Base-by-base conservation (phyloP, 1,284 basidiomycete genomes). In the Vanrija sp. region DNA sequence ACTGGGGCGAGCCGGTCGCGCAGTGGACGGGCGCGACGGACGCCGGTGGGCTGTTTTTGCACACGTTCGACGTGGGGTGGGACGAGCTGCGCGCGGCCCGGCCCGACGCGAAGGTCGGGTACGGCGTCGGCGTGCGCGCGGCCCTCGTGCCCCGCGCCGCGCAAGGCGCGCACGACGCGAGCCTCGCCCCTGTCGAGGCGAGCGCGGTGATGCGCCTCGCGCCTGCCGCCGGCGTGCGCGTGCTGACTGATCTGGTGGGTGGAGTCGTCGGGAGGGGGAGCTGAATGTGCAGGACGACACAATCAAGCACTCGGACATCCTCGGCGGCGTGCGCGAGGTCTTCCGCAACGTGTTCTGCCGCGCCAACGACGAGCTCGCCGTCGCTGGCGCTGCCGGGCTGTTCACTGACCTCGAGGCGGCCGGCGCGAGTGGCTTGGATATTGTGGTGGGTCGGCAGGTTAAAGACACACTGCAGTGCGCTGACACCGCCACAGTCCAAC, bases 311-410 rank as follows among this genome's bases (percentile, higher is more conserved):
- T 85, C 88, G 0, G 84, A 85, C 52, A 81, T 94, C n/a, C 67
- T 86, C 3, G 78, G 79, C 14, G 91, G 91, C 0, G 84, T 88
- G 0, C 80, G 89, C 34, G 80, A 84, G 3, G 84, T 88, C 3
- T 93, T 92, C 71, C 57, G 79, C 7, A 81, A 81, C 58, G 79
- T 80, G 39, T 82, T 82, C 51, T 79, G 79, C 45, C 69, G 78
- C 5, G 72, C 75, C n/a, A 64, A 91, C 39, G 79, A 82, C 50
- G 91, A 96, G 50, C 83, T 85, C 40, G 79, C 87, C 43, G 87
- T 96, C 38, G 86, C 85, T 3, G 92, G 88, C 2, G 93, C 96
- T 87, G 83, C 85, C 26, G 83, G 86, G 10, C 91, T 91, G 85
- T 94, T 92, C 73, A 78, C 77, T 8, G 66, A 69, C 7, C 84